These are phyloP conservation scores for Blastocrithidia nonstop DNA, from an alignment of 208 protist species.

Conservation along the genomic window DNA sequence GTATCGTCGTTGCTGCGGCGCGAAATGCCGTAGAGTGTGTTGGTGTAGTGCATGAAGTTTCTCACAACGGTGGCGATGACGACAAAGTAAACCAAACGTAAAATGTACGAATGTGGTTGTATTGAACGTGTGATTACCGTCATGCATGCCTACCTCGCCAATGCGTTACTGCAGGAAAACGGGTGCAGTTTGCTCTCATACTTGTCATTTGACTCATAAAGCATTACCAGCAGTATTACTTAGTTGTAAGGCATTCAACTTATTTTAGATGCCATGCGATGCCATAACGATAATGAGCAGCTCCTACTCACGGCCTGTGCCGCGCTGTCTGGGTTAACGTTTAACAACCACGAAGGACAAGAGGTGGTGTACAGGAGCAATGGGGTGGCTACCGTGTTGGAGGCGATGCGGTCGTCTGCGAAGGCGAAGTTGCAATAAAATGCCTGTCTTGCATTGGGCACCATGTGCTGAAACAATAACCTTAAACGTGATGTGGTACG, in stretches of 20 bases:
- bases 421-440: conserved; percentile 77
- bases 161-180: conserved; percentile 62
- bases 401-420: conserved; percentile 63
- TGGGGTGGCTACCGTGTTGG: conserved; percentile 59
- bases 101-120: conserved; percentile 61
- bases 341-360: conserved; percentile 74
- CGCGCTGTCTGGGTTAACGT: conserved; percentile 72
- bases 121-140: conserved; percentile 58
- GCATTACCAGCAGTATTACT: conserved; percentile 73
- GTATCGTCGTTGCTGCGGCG: conserved; percentile 43
- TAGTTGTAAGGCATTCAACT: conserved; percentile 48
- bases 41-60: conserved; percentile 62
- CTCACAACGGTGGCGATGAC: conserved; percentile 69
- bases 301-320: conserved; percentile 72
- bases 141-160: conserved; percentile 41
- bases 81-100: conserved; percentile 68
- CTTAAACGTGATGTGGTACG: conserved; percentile 80
- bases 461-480: conserved; percentile 86
- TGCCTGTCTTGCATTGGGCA: conserved; percentile 75
- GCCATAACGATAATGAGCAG: conserved; percentile 62
- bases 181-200: conserved; percentile 79
- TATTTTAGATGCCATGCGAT: conserved; percentile 69
- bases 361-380: conserved; percentile 61
- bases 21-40: conserved; percentile 45
- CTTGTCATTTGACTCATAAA: conserved; percentile 84